A percentile compares a stretch with the other conserved stretches of the same genome.
These are phyloP conservation scores for Hemisphaericaspora xylofermentans DNA, from an alignment of 1,139 yeast genomes.

Conservation along the genomic window DNA sequence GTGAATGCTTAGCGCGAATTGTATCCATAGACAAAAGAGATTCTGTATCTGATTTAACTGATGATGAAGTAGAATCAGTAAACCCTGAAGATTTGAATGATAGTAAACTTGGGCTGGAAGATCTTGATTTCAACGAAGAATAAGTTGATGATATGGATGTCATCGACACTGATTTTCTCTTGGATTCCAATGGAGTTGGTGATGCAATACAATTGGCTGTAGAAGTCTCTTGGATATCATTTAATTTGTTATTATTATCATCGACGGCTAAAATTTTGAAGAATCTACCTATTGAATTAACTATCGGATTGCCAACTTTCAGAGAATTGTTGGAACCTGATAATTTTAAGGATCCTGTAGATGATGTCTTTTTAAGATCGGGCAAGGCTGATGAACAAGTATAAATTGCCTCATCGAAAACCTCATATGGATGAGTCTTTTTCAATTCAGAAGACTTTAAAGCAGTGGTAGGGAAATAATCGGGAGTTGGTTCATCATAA, in stretches of 20 bases:
- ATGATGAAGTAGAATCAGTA: constrained; percentile 35
- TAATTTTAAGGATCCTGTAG: constrained; percentile 1
- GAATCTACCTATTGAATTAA: constrained; percentile 38
- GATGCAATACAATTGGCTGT: background rate
- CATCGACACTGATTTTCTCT: constrained; percentile 35
- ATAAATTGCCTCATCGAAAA: constrained; percentile 75
- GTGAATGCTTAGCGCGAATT: constrained; percentile 4
- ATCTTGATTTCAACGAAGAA: constrained; percentile 33
- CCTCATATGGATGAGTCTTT: constrained; percentile 66
- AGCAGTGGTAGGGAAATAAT: constrained; percentile 12
- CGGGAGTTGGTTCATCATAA: constrained; percentile 18
- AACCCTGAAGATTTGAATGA: constrained; percentile 45
- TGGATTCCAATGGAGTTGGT: background rate
- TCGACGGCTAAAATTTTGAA: constrained; percentile 38
- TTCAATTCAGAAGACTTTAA: constrained; percentile 34
- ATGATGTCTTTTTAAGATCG: constrained; percentile 7
- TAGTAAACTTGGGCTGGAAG: constrained; percentile 45
- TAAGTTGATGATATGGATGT: constrained; percentile 41
- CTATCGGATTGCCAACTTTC: constrained; percentile 25
- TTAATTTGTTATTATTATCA: constrained; percentile 6
- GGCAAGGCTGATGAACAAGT: constrained; percentile 38
- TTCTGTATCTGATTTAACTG: constrained; percentile 31
- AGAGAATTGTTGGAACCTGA: constrained; percentile 15
- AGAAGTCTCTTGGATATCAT: constrained; percentile 5
- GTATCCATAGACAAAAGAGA: constrained; percentile 15